Evolutionary conservation across 164 flowering plant genomes (phyloP).

Genomic region (Chimonanthus salicifolius): DNA sequence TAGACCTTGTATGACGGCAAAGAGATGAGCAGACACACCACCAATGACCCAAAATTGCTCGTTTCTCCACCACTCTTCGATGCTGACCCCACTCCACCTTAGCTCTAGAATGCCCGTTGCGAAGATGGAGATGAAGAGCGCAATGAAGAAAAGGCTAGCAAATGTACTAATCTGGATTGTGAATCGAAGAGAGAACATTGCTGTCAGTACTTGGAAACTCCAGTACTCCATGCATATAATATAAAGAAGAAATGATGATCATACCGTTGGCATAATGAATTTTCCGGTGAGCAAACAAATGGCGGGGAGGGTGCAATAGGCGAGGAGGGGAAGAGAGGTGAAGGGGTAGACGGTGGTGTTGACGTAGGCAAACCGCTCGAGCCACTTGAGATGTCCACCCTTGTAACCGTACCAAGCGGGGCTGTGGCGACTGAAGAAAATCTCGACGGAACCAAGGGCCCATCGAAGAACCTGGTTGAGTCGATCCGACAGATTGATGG

Average conservation of each 20-base stretch:
- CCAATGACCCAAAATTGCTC: constrained; percentile 96
- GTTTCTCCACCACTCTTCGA: constrained; percentile 92
- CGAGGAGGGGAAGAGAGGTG: constrained; percentile 76
- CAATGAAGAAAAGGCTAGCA: constrained; percentile 77
- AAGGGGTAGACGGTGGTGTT: constrained; percentile 88
- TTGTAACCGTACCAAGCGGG: constrained; percentile 77
- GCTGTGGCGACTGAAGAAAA: constrained; percentile 83
- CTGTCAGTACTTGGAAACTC: background rate
- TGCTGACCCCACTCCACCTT: constrained; percentile 88
- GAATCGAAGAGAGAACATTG: background rate
- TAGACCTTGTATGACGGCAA: constrained; percentile 77
- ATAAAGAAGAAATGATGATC: background rate
- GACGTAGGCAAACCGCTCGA: constrained; percentile 69
- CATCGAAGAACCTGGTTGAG: constrained; percentile 88
- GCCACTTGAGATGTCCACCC: constrained; percentile 79
- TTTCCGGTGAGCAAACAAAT: constrained; percentile 88
- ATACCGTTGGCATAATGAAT: constrained; percentile 92
- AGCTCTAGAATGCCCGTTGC: constrained; percentile 81
- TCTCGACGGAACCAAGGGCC: constrained; percentile 94
- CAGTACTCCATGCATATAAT: background rate
- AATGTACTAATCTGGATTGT: constrained; percentile 75
- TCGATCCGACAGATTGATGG: constrained; percentile 80
- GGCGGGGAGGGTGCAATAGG: constrained; percentile 83
- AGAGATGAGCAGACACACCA: constrained; percentile 76
- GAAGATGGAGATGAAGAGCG: constrained; percentile 71